Conservation (phyloP, 257 asterid genomes). For the Anisodus acutangulus region DNA sequence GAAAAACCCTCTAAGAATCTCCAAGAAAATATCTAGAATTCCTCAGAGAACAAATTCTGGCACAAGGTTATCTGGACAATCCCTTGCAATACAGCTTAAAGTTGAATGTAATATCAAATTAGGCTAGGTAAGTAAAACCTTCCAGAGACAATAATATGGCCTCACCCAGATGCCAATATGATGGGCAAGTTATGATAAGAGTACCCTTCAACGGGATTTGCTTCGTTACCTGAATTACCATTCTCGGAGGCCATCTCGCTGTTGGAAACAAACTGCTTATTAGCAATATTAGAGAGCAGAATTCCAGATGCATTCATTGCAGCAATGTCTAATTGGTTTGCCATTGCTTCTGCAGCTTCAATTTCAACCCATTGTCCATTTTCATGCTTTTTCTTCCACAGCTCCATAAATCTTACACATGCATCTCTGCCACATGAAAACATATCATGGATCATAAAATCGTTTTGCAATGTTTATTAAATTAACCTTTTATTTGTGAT, state of each 20-base stretch:
- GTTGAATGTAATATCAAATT: background rate
- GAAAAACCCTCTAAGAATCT: background rate
- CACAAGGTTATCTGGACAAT: slow-evolving; percentile 19
- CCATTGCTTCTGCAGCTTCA: slow-evolving; percentile 68
- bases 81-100: background rate
- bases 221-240: slow-evolving; percentile 53
- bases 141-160: slow-evolving; percentile 6
- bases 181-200: background rate
- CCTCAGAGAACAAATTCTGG: background rate
- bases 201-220: slow-evolving; percentile 25
- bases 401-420: slow-evolving; percentile 70
- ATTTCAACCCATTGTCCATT: slow-evolving; percentile 93
- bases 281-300: slow-evolving; percentile 54
- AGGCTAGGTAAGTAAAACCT: background rate
- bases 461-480: background rate
- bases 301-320: slow-evolving; percentile 66
- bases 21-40: background rate
- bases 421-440: slow-evolving; percentile 71
- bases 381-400: slow-evolving; percentile 94
- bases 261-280: slow-evolving; percentile 57
- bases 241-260: slow-evolving; percentile 52
- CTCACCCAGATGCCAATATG: background rate
- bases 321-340: slow-evolving; percentile 57
- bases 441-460: slow-evolving; percentile 21
- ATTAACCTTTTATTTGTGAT: background rate